These are phyloP conservation scores for Camellia sinensis DNA, from an alignment of 148 eudicot species.

Conservation along the genomic window DNA sequence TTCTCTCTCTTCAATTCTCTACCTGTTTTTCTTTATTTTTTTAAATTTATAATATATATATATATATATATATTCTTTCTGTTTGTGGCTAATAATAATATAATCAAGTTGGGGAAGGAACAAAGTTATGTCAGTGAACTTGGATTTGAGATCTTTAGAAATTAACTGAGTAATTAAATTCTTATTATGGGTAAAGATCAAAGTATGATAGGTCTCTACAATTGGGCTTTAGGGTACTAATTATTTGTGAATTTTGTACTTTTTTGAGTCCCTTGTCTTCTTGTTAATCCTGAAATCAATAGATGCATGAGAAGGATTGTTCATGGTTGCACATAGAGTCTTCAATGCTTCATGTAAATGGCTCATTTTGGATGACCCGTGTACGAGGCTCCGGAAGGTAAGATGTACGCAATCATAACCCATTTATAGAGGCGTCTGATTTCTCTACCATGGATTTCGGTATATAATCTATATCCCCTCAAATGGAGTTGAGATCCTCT, in stretches of 20 bases:
- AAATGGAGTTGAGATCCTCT: too few relatives aligned
- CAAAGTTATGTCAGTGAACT: neutral
- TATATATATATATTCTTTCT: neutral
- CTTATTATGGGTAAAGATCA: neutral
- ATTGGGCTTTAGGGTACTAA: neutral
- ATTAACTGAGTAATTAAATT: neutral
- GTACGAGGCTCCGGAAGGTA: too few relatives aligned
- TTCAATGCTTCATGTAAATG: neutral
- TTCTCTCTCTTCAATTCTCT: neutral
- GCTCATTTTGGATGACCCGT: too few relatives aligned
- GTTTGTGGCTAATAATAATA: too few relatives aligned
- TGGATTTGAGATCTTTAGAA: neutral
- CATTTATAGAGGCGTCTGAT: too few relatives aligned
- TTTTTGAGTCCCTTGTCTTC: too few relatives aligned
- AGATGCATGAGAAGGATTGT: neutral
- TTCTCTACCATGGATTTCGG: too few relatives aligned
- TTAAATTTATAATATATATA: too few relatives aligned
- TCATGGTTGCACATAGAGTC: neutral
- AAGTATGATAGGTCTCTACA: neutral
- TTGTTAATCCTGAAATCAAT: neutral
- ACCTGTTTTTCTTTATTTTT: neutral
- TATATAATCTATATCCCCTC: too few relatives aligned
- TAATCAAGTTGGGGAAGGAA: neutral
- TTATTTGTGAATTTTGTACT: neutral
- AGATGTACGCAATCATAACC: too few relatives aligned